phyloP scores from a whole-genome alignment of 495 filamentous ascomycete genomes.

The Chaetomium tenue region DNA sequence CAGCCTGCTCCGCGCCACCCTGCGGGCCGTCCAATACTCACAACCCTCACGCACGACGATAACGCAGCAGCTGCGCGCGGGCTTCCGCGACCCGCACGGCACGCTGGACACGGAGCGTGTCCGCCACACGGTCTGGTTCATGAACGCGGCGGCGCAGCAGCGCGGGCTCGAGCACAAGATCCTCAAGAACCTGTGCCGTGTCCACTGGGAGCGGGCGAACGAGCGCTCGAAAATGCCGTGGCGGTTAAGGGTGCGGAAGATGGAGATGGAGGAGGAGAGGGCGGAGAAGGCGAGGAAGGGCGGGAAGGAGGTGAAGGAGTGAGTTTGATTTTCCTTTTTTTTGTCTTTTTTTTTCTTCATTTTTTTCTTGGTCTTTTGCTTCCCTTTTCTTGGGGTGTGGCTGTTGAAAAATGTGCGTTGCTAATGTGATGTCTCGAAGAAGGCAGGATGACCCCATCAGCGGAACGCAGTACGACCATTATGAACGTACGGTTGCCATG shows the following conservation, averaged over 20 bases:
- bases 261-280: conserved; percentile 12
- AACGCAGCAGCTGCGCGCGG: conserved; percentile 60
- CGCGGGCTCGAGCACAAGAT: conserved; percentile 78
- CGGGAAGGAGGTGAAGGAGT: not conserved
- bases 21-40: conserved; percentile 79
- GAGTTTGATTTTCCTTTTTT: no score
- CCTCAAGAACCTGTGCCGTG: conserved; percentile 67
- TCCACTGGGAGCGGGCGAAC: conserved; percentile 44
- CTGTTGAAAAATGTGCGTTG: no score
- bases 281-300: conserved; percentile 12
- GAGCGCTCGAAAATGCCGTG: conserved; percentile 1
- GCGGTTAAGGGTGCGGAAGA: conserved; percentile 6
- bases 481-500: conserved; percentile 65
- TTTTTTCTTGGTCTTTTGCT: not conserved
- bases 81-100: conserved; percentile 62
- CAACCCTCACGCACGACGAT: conserved; percentile 69
- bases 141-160: conserved; percentile 63
- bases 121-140: conserved; percentile 72
- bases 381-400: no score
- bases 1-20: conserved; percentile 65
- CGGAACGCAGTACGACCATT: conserved; percentile 51
- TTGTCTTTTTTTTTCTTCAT: no score
- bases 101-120: conserved; percentile 62
- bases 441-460: conserved; percentile 20
- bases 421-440: not conserved